Evolutionary conservation across 2,329 filamentous ascomycete genomes (phyloP).

Genomic region (Penicillium corylophilum): DNA sequence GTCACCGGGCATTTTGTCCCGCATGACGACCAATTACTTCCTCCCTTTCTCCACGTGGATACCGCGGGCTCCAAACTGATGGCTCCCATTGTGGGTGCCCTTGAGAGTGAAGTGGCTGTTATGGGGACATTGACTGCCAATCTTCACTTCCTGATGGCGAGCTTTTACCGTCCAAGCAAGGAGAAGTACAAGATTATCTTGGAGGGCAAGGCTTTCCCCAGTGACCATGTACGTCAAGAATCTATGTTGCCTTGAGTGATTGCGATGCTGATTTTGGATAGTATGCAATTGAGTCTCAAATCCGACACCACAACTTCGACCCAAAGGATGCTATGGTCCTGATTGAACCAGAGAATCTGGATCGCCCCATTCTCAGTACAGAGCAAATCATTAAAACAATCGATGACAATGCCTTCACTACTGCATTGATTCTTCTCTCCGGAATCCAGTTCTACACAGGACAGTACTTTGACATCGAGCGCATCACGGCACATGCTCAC

Average conservation of each 20-base stretch:
- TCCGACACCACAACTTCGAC: constrained; percentile 67
- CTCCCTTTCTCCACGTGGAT: constrained; percentile 75
- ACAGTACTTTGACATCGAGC: constrained; percentile 78
- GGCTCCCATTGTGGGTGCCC: constrained; percentile 72
- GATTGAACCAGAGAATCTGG: constrained; percentile 61
- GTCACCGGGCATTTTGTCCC: constrained; percentile 79
- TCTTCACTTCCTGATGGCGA: constrained; percentile 77
- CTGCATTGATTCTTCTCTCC: constrained; percentile 76
- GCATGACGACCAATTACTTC: constrained; percentile 65
- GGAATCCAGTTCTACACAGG: constrained; percentile 92
- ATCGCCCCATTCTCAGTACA: constrained; percentile 63
- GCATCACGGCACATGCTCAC: constrained; percentile 76
- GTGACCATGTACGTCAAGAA: constrained; percentile 64
- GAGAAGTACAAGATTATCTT: constrained; percentile 75
- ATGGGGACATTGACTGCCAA: constrained; percentile 88
- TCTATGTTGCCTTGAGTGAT: background rate
- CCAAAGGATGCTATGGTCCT: constrained; percentile 69
- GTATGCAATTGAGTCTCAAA: constrained; percentile 82
- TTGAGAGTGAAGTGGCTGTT: constrained; percentile 71
- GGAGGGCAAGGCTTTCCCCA: constrained; percentile 89
- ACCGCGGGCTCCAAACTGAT: constrained; percentile 70
- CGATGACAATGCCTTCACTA: constrained; percentile 68
- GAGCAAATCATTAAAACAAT: constrained; percentile 71
- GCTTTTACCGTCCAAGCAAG: constrained; percentile 72
- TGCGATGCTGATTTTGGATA: constrained; percentile 36